Evolutionary conservation across 2,329 filamentous ascomycete species (phyloP).

Genomic region (Fusarium sp.): DNA sequence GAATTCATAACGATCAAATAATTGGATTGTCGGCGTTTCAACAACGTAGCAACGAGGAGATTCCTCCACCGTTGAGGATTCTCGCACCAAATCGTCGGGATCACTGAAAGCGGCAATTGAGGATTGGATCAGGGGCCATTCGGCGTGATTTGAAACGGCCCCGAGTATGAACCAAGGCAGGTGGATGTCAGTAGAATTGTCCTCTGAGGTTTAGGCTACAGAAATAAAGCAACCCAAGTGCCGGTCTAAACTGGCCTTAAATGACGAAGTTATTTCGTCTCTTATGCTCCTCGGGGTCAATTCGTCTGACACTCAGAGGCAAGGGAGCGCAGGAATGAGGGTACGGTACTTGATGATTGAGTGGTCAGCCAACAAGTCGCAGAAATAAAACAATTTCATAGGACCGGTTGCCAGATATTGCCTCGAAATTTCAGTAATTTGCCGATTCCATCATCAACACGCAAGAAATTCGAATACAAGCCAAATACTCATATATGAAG

Average conservation of each 20-base stretch:
- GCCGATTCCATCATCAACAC: slow-evolving; percentile 53
- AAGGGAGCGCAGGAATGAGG: slow-evolving; percentile 18
- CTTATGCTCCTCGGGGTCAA: too few species aligned
- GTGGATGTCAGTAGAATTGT: too few species aligned
- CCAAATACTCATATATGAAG: neutral
- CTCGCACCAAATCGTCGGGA: neutral
- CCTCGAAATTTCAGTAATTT: slow-evolving; percentile 34
- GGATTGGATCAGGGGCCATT: neutral
- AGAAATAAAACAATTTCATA: slow-evolving; percentile 5
- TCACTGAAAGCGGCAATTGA: neutral
- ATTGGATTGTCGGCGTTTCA: neutral
- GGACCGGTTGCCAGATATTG: neutral
- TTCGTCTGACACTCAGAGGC: too few species aligned
- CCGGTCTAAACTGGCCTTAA: too few species aligned
- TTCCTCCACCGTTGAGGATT: neutral
- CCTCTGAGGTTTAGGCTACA: too few species aligned
- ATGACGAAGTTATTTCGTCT: too few species aligned
- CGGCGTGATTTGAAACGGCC: slow-evolving; percentile 16
- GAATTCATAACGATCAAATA: slow-evolving; percentile 1
- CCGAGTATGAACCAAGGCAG: slow-evolving; percentile 2
- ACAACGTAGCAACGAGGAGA: neutral
- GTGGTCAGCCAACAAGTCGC: neutral
- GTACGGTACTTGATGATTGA: neutral
- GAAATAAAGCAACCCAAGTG: too few species aligned
- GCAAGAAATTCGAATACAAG: slow-evolving; percentile 12